Evolutionary conservation across 495 filamentous ascomycete species (phyloP), one percentile per base, ranked within the genome.

Genomic region (Alectoria sarmentosa): DNA sequence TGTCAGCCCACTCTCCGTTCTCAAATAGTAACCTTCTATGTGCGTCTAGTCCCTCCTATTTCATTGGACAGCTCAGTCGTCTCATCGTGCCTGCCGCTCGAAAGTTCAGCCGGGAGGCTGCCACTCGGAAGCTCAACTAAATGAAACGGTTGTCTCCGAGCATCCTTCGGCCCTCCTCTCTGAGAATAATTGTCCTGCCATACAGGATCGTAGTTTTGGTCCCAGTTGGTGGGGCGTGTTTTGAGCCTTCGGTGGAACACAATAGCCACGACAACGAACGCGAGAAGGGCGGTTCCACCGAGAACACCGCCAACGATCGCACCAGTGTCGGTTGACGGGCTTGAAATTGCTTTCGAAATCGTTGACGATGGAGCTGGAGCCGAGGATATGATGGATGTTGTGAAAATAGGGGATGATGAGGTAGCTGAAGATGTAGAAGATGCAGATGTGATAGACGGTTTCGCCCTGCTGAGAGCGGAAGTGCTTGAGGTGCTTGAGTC

Each of bases 231-330:
- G 23, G 39, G 38, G 19, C 41, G 13, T 17, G 59, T 32, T 46
- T 46, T 61, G 9, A 61, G 26, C 41, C 59, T 61, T 44, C 39
- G 21, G 23, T 44, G 39, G 19, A 61, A 39, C 32, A 26, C 19
- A 9, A 61, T 19, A 4, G 39, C 59, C 13, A 56, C 48, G 21
- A 37, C 61, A 1, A 63, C 26, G 28, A 63, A 41, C 19, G 26
- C 26, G 10, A 63, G 30, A 36, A 63, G 54, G 14, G 26, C 61
- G 21, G 56, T 21, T 37, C 61, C 61, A 15, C 65, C 65, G 32
- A 67, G 36, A 13, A 64, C 65, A 28, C 65, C 65, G 21, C 65
- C 65, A 32, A 67, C 65, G 48, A 67, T 67, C 56, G 60, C 61
- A 30, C 61, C 65, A 30, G 61, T 56, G 26, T 67, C 58, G 49